These are phyloP conservation scores for Eremomyces bilateralis DNA, from an alignment of 495 filamentous ascomycete species.

Conservation along the genomic window DNA sequence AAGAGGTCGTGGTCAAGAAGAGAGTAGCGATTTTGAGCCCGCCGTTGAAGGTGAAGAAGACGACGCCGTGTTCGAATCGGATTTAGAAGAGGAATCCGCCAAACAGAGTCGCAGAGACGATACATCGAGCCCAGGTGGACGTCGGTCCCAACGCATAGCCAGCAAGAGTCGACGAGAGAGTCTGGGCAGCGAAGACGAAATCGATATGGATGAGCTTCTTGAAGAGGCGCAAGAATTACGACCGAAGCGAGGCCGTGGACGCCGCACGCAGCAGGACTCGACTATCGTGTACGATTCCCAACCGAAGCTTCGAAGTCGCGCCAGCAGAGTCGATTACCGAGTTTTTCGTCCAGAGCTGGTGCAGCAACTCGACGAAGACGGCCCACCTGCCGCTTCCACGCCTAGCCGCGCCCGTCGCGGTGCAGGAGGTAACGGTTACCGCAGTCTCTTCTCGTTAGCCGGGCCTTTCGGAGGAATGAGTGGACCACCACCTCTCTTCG, in stretches of 20 bases:
- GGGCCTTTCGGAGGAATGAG: slow-evolving; percentile 81
- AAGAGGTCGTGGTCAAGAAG: slow-evolving; percentile 28
- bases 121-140: too few relatives aligned
- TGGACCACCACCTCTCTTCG: slow-evolving; percentile 48
- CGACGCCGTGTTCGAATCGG: slow-evolving; percentile 42
- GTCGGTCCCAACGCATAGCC: too few relatives aligned
- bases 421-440: slow-evolving; percentile 34
- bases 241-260: slow-evolving; percentile 32
- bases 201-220: slow-evolving; percentile 21
- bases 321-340: slow-evolving; percentile 36
- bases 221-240: slow-evolving; percentile 51
- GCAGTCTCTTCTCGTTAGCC: slow-evolving; percentile 60
- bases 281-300: slow-evolving; percentile 25
- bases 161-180: too few relatives aligned
- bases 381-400: slow-evolving; percentile 37
- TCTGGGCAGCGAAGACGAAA: too few relatives aligned
- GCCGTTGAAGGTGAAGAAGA: slow-evolving; percentile 41
- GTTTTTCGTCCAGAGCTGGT: slow-evolving; percentile 55
- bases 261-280: slow-evolving; percentile 23
- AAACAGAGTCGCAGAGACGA: slow-evolving; percentile 25
- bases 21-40: slow-evolving; percentile 78
- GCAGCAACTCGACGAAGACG: slow-evolving; percentile 42
- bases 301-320: slow-evolving; percentile 16
- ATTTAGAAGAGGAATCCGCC: slow-evolving; percentile 24
- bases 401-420: slow-evolving; percentile 43